Percentiles rank a stretch among this genome's conserved stretches.
These are phyloP conservation scores for Ascochyta viciae-villosae DNA, from an alignment of 2,329 filamentous ascomycete genomes.

Conservation along the genomic window DNA sequence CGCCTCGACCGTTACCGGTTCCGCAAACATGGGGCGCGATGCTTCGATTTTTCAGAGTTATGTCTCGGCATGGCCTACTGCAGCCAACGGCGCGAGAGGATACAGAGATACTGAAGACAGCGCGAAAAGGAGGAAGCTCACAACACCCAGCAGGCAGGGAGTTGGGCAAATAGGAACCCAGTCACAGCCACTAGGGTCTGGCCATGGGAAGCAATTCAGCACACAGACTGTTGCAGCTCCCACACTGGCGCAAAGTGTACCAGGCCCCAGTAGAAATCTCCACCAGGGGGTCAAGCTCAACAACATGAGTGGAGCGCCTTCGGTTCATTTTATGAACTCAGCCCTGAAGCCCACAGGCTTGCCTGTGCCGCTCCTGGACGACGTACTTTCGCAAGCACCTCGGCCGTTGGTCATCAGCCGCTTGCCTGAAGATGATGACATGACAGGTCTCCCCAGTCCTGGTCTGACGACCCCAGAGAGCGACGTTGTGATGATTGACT, in stretches of 20 bases:
- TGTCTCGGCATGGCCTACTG: not conserved
- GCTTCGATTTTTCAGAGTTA: conserved; percentile 2
- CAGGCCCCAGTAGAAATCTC: not conserved
- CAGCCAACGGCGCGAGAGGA: not conserved
- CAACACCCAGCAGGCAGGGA: not conserved
- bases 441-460: not conserved
- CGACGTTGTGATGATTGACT: not conserved
- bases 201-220: not conserved
- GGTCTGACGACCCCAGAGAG: conserved; percentile 5
- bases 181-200: not conserved
- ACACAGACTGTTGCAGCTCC: not conserved
- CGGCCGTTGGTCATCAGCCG: conserved; percentile 23
- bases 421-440: not conserved
- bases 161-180: not conserved
- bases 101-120: conserved; percentile 1
- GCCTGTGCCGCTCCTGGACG: conserved; percentile 4
- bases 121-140: conserved; percentile 36
- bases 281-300: not conserved
- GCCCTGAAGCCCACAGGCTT: conserved; percentile 24
- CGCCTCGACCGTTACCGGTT: not conserved
- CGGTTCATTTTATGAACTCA: conserved; percentile 30
- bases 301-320: conserved; percentile 21
- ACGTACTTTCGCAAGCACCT: conserved; percentile 1
- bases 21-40: not conserved
- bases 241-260: not conserved